These are phyloP conservation scores for Volvariella volvacea DNA, from an alignment of 1,284 basidiomycete genomes.

Conservation along the genomic window DNA sequence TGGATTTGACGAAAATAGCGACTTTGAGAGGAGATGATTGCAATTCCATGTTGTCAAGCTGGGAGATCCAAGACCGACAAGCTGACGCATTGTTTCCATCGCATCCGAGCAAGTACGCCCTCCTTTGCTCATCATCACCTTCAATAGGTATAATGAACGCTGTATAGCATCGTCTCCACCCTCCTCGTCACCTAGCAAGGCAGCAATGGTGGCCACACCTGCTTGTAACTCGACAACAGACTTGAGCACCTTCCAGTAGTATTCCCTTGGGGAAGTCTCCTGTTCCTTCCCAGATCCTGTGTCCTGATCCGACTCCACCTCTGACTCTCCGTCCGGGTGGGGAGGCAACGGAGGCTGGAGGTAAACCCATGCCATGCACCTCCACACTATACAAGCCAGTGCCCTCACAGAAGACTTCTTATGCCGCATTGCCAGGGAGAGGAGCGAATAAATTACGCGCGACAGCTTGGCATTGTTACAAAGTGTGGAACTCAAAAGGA, in stretches of 20 bases:
- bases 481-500: conserved; percentile 51
- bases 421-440: conserved; percentile 49
- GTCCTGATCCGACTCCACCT: conserved; percentile 25
- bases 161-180: conserved; percentile 33
- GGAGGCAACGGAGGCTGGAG: conserved; percentile 40
- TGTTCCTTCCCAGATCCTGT: conserved; percentile 18
- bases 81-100: conserved; percentile 40
- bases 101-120: conserved; percentile 43
- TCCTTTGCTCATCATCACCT: conserved; percentile 48
- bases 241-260: conserved; percentile 44
- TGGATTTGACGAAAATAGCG: conserved; percentile 50
- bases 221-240: conserved; percentile 55
- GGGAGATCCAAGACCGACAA: conserved; percentile 30
- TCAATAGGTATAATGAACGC: conserved; percentile 39
- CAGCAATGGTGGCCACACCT: conserved; percentile 49
- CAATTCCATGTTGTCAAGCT: conserved; percentile 33
- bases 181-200: conserved; percentile 36
- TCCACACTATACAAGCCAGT: conserved; percentile 56
- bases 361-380: conserved; percentile 56
- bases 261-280: conserved; percentile 25
- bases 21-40: conserved; percentile 44
- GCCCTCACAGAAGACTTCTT: conserved; percentile 55
- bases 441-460: conserved; percentile 40
- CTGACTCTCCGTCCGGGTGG: conserved; percentile 26
- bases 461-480: conserved; percentile 39